Evolutionary conservation across 805 yeast genomes (phyloP), one percentile per base, ranked within the genome.

Genomic region (Saturnispora galanensis): DNA sequence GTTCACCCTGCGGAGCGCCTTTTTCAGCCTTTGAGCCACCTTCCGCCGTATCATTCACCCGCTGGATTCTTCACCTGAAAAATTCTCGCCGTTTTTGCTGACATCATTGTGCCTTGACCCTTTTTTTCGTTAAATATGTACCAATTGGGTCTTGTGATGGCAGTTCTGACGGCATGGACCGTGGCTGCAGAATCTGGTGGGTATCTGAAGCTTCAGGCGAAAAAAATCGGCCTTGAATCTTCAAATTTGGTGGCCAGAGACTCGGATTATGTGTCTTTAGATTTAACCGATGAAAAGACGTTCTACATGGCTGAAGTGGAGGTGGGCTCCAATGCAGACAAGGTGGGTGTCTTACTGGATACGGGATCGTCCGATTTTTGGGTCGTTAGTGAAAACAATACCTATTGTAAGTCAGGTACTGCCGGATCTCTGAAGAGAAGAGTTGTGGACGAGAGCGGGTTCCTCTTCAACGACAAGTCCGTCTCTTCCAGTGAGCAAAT

Each of bases 291-390:
- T 49, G 63, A 66, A 42, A 49, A 55, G 11, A 58, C 67, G 6
- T 76, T 73, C 49, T 76, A 73, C 51, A 60, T 73, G 15, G 73
- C 70, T 2, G 62, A 62, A 5, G 47, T 76, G 30, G 52, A 59
- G 18, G 56, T 83, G 16, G 90, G 93, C 4, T 73, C 84, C 0
- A 72, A 79, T 1, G 55, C 66, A 1, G 81, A 81, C 53, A 58
- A 64, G n/a, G 65, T 81, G 5, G 66, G 66, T 9, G 76, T 81
- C 9, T 58, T 79, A 33, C 57, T 83, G n/a, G 93, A 83, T 55
- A 83, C 89, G 1, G 93, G 90, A 2, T 81, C 88, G 0, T 72
- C 84, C 0, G 90, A 83, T 57, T 62, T 84, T 17, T 81, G 86
- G 85, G 75, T 81, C 17, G 67, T 74, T 47, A 65, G 69, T 26